Percentiles rank a stretch among this genome's conserved stretches.
These are phyloP conservation scores for Didymellaceae sp. DNA, from an alignment of 2,329 filamentous ascomycete species.

Conservation along the genomic window DNA sequence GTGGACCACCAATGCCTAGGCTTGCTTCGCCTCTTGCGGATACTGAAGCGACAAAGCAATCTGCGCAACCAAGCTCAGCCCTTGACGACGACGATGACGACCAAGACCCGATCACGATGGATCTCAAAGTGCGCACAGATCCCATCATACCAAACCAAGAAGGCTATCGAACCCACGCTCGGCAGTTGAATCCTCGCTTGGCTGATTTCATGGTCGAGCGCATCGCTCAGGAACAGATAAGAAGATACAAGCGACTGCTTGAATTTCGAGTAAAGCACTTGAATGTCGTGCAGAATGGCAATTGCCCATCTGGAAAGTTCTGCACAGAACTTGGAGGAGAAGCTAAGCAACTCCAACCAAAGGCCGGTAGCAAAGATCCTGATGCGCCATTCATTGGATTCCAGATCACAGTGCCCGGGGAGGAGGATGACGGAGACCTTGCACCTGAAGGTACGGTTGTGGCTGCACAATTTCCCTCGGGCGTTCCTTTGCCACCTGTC, in stretches of 20 bases:
- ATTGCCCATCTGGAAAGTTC: constrained; percentile 66
- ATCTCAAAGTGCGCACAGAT: constrained; percentile 68
- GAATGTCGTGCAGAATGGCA: constrained; percentile 60
- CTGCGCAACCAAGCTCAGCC: constrained; percentile 42
- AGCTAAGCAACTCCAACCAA: constrained; percentile 66
- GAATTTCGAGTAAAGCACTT: constrained; percentile 74
- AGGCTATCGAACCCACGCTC: constrained; percentile 78
- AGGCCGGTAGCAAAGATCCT: constrained; percentile 63
- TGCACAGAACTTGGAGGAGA: constrained; percentile 74
- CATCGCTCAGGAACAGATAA: constrained; percentile 79
- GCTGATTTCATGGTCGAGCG: constrained; percentile 75
- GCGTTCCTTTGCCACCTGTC: constrained; percentile 83
- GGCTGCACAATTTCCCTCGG: constrained; percentile 76
- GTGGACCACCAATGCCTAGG: constrained; percentile 64
- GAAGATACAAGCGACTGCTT: constrained; percentile 79
- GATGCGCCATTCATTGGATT: constrained; percentile 64
- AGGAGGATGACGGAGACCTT: constrained; percentile 72
- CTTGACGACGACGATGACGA: constrained; percentile 52
- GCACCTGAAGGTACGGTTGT: constrained; percentile 71
- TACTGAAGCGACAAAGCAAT: constrained; percentile 43
- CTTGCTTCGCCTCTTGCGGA: constrained; percentile 56
- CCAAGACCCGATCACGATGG: constrained; percentile 65
- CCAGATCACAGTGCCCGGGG: constrained; percentile 60
- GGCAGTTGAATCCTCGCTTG: constrained; percentile 75
- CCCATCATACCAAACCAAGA: constrained; percentile 73